Conservation (phyloP, 225 moss, liverwort and hornwort genomes). For the Polytrichum commune region DNA sequence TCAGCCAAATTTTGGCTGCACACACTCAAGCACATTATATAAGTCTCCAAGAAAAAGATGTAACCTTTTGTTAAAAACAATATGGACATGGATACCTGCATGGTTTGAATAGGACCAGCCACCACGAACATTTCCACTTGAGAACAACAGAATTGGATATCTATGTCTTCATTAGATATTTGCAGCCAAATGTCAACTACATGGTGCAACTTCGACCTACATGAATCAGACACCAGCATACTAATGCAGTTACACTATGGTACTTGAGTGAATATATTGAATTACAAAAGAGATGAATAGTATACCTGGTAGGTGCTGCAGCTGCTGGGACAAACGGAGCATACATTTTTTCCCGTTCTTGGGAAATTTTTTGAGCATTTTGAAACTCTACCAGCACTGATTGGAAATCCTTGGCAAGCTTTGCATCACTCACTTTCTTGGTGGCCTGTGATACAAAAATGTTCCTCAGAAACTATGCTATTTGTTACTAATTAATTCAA, state of each 20-base stretch:
- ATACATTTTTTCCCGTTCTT: constrained; percentile 78
- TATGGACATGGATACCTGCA: too few species aligned
- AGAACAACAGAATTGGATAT: too few species aligned
- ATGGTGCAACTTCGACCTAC: too few species aligned
- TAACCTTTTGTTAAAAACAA: too few species aligned
- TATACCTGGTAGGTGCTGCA: constrained; percentile 52
- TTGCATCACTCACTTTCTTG: constrained; percentile 95
- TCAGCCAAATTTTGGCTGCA: constrained; percentile 57
- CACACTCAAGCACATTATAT: background rate
- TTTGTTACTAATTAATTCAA: too few species aligned
- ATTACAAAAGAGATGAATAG: constrained; percentile 2
- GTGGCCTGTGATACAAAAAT: constrained; percentile 34
- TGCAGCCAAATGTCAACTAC: too few species aligned
- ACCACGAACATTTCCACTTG: too few species aligned
- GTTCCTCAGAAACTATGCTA: background rate
- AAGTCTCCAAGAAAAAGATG: too few species aligned
- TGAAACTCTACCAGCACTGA: constrained; percentile 90
- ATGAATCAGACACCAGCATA: too few species aligned
- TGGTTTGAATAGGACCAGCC: too few species aligned
- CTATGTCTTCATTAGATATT: too few species aligned
- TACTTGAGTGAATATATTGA: background rate
- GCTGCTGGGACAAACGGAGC: constrained; percentile 76
- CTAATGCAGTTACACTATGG: background rate
- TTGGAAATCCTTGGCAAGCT: constrained; percentile 97
- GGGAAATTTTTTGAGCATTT: constrained; percentile 80